Percentiles rank a stretch among this genome's conserved stretches.
Conservation (phyloP, 78 protist genomes). For the Dictyostelium capitatum region DNA sequence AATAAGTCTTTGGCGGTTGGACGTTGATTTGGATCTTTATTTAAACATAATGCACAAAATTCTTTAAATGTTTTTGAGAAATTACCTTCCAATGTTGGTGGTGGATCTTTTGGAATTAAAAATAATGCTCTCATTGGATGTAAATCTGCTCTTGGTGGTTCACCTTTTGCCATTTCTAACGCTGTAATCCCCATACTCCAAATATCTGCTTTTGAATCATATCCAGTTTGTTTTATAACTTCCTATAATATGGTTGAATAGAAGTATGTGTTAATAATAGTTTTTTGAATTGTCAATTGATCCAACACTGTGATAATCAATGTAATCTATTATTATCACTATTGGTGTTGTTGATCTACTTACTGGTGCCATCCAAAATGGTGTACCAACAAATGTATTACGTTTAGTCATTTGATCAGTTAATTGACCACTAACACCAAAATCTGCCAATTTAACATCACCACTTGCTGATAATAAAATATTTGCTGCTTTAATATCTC, state of each 20-base stretch:
- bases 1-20: constrained; percentile 96
- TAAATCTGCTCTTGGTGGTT: constrained; percentile 96
- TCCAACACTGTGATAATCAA: too few species aligned
- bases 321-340: too few species aligned
- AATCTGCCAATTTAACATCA: constrained; percentile 98
- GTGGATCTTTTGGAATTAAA: constrained; percentile 95
- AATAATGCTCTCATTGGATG: constrained; percentile 97
- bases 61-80: constrained; percentile 88
- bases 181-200: constrained; percentile 99
- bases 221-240: constrained; percentile 92
- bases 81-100: constrained; percentile 93
- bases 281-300: too few species aligned
- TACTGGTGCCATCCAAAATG: constrained; percentile 99
- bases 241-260: too few species aligned
- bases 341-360: too few species aligned
- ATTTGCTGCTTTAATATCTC: constrained; percentile 99
- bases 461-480: constrained; percentile 93
- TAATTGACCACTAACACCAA: constrained; percentile 98
- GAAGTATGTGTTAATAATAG: too few species aligned
- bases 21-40: constrained; percentile 93
- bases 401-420: constrained; percentile 91
- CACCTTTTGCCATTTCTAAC: constrained; percentile 97
- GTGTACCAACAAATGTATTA: constrained; percentile 97
- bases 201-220: constrained; percentile 96
- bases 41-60: constrained; percentile 93